Evolutionary conservation across 83 land plant species (phyloP).

Genomic region (Picea abies): DNA sequence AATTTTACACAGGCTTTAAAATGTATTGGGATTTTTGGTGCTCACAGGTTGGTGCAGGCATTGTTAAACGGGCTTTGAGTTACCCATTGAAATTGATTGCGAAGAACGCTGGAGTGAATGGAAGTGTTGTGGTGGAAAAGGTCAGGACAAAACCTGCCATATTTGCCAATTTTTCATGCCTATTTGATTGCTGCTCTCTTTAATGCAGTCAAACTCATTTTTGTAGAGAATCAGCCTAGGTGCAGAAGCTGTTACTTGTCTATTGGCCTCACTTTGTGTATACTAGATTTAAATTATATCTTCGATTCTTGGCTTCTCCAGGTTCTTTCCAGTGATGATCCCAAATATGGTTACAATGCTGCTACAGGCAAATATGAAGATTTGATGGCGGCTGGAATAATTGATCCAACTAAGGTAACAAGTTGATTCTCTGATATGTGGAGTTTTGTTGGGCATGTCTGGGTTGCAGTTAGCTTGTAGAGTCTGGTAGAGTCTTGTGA

Average conservation of each 20-base stretch:
- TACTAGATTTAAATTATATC: neutral
- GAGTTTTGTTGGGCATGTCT: neutral
- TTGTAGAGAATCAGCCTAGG: neutral
- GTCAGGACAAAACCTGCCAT: constrained; percentile 24
- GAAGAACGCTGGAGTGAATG: constrained; percentile 95
- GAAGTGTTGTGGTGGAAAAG: constrained; percentile 88
- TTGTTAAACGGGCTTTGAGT: constrained; percentile 76
- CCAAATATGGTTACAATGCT: constrained; percentile 84
- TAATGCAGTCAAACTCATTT: neutral
- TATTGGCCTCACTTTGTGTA: neutral
- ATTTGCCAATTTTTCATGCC: neutral
- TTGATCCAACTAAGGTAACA: constrained; percentile 90
- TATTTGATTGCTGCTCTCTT: neutral
- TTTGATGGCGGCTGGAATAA: constrained; percentile 86
- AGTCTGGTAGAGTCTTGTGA: too few relatives aligned
- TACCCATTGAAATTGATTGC: constrained; percentile 89
- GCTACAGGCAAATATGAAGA: constrained; percentile 84
- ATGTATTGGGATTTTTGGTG: neutral
- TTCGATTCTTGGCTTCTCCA: constrained; percentile 17
- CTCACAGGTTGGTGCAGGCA: constrained; percentile 85
- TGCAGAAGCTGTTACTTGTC: neutral
- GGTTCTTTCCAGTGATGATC: constrained; percentile 71
- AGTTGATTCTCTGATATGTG: neutral
- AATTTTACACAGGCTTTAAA: neutral
- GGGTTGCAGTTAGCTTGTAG: neutral